Evolutionary conservation across 2,329 filamentous ascomycete genomes (phyloP).

Genomic region (Furcasterigmium furcatum): DNA sequence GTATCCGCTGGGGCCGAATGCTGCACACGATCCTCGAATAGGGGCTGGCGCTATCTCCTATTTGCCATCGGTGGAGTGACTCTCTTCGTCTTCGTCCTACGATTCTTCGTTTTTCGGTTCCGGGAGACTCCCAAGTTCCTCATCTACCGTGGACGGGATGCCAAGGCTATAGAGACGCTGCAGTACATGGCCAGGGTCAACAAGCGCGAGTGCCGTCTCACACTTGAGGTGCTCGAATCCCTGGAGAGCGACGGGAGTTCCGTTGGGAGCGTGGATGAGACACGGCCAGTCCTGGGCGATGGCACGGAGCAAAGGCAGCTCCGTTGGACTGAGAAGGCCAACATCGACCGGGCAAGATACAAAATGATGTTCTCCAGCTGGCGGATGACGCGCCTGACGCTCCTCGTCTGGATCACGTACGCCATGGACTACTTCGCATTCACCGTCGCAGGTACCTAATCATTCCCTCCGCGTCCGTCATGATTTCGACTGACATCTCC

Average conservation of each 20-base stretch:
- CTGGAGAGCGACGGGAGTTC: conserved; percentile 17
- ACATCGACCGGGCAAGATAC: too few species aligned
- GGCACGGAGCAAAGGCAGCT: too few species aligned
- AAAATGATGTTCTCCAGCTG: conserved; percentile 26
- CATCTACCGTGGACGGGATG: conserved; percentile 50
- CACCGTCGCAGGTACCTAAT: conserved; percentile 30
- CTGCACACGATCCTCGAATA: conserved; percentile 38
- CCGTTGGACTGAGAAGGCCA: neutral
- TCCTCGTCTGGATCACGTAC: conserved; percentile 32
- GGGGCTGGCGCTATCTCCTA: conserved; percentile 58
- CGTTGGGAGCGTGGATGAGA: conserved; percentile 10
- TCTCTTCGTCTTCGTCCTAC: conserved; percentile 49
- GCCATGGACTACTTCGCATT: conserved; percentile 35
- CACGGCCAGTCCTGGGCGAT: conserved; percentile 13
- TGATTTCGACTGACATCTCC: neutral
- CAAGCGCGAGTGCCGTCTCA: conserved; percentile 16
- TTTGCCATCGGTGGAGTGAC: conserved; percentile 51
- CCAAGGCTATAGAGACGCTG: conserved; percentile 48
- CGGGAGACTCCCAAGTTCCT: conserved; percentile 57
- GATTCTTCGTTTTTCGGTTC: conserved; percentile 54
- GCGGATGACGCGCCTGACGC: conserved; percentile 28
- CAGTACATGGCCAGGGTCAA: conserved; percentile 54
- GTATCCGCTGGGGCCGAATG: conserved; percentile 19
- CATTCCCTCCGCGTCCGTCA: too few species aligned
- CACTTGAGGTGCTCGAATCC: neutral